A percentile compares a stretch with the other conserved stretches of the same genome.
phyloP scores from a whole-genome alignment of 306 rosid species.

The Gastrolobium villosum region DNA sequence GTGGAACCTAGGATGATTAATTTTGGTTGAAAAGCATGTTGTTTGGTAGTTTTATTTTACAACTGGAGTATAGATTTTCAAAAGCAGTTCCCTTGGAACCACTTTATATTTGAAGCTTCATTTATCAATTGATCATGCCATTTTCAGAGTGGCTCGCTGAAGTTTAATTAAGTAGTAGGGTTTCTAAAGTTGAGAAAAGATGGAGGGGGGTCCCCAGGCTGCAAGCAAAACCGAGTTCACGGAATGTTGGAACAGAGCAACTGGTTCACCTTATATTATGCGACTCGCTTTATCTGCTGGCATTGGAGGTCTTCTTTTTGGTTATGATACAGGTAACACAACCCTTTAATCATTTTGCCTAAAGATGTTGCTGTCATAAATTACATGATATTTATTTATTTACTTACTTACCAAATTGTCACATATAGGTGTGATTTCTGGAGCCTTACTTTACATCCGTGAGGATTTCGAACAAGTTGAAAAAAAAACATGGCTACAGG shows the following conservation, averaged over 20 bases:
- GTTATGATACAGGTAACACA: conserved; percentile 43
- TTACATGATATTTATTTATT: not conserved
- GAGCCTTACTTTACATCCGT: conserved; percentile 84
- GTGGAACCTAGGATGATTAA: not conserved
- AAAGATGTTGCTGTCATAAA: not conserved
- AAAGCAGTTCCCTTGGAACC: not conserved
- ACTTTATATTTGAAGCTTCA: not conserved
- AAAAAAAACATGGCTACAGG: conserved; percentile 85
- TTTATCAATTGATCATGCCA: not conserved
- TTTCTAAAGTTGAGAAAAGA: conserved; percentile 23
- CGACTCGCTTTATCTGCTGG: conserved; percentile 45
- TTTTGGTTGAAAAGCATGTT: not conserved
- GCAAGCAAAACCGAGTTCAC: conserved; percentile 60
- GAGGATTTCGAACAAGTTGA: conserved; percentile 72
- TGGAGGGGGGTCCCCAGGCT: conserved; percentile 63
- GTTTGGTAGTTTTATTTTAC: not conserved
- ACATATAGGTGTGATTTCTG: conserved; percentile 82
- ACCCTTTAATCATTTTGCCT: not conserved
- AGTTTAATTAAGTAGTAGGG: too few species aligned
- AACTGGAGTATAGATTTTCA: too few species aligned
- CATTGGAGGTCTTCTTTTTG: conserved; percentile 48
- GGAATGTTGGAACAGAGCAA: conserved; percentile 72
- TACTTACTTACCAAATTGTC: not conserved
- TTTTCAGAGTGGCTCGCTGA: not conserved
- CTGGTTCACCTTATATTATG: conserved; percentile 57